phyloP scores from a whole-genome alignment of 164 flowering plant species.

The Piper longum region DNA sequence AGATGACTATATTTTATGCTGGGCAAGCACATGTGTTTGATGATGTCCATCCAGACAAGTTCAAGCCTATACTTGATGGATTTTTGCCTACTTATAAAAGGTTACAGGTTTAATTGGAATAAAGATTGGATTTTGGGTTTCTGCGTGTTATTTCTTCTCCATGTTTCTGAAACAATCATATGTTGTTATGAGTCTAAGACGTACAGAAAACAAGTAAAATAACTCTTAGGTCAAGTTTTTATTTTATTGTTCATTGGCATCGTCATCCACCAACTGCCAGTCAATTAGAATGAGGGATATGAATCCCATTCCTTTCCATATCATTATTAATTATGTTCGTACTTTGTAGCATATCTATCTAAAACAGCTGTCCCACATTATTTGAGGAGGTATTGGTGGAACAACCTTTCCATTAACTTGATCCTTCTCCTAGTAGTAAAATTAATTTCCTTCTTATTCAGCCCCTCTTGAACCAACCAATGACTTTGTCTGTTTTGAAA shows the following conservation, averaged over 20 bases:
- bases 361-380: no score
- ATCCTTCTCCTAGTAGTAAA: no score
- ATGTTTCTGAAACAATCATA: not conserved
- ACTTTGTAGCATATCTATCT: no score
- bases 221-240: not conserved
- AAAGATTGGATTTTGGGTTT: not conserved
- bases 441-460: no score
- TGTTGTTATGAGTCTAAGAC: not conserved
- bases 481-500: no score
- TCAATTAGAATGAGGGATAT: no score
- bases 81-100: not conserved
- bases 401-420: no score
- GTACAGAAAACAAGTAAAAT: not conserved
- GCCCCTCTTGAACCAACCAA: no score
- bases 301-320: no score
- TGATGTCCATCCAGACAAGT: constrained; percentile 91
- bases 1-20: constrained; percentile 91
- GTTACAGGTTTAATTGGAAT: not conserved
- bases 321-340: no score
- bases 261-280: not conserved
- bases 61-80: constrained; percentile 7
- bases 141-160: not conserved
- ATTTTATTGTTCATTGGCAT: not conserved
- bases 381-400: no score
- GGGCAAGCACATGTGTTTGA: constrained; percentile 98